Conservation (phyloP, 305 asterid genomes). For the Fraxinus greggii region DNA sequence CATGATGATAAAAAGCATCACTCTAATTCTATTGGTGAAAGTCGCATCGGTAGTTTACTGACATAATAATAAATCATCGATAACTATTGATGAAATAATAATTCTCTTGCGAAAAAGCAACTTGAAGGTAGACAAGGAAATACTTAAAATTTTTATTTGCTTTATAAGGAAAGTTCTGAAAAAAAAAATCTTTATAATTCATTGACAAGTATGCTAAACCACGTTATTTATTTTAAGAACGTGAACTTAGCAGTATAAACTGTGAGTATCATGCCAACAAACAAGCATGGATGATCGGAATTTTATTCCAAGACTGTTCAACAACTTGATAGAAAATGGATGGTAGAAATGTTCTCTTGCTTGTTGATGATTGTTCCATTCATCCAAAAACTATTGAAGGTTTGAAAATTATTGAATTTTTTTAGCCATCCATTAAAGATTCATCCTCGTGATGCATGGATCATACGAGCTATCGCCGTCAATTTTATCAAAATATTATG, state of each 20-base stretch:
- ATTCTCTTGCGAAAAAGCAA: not conserved
- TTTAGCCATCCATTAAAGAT: too few relatives aligned
- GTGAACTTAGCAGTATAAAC: not conserved
- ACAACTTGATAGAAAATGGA: not conserved
- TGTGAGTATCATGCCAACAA: not conserved
- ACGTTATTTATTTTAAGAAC: not conserved
- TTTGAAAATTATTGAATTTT: too few relatives aligned
- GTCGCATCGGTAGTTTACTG: too few relatives aligned
- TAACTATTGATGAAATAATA: too few relatives aligned
- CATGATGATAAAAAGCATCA: too few relatives aligned
- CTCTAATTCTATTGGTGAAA: too few relatives aligned
- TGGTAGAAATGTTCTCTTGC: not conserved
- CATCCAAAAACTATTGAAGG: not conserved
- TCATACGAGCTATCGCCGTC: too few relatives aligned
- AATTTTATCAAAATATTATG: too few relatives aligned
- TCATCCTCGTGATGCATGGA: too few relatives aligned
- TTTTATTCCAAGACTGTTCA: not conserved
- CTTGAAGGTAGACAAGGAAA: not conserved
- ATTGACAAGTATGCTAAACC: not conserved
- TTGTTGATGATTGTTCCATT: not conserved
- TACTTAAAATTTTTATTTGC: not conserved
- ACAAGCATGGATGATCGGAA: not conserved
- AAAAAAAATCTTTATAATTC: not conserved
- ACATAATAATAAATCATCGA: too few relatives aligned
- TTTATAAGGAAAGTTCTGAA: not conserved